Conservation (phyloP, 805 yeast genomes). For the Torulaspora delbrueckii region DNA sequence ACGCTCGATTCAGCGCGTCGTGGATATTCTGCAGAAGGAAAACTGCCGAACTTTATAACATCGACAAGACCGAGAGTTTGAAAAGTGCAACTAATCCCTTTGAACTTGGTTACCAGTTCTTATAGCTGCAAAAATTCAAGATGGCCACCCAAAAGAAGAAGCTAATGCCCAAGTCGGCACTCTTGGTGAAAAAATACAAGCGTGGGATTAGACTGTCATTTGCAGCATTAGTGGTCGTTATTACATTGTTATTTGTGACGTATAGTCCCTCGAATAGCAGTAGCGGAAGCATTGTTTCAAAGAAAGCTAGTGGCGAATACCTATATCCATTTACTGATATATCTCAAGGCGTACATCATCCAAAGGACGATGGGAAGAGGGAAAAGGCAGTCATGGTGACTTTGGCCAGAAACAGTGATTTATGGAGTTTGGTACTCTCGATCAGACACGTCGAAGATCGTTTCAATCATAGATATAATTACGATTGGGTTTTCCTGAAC, state of each 20-base stretch:
- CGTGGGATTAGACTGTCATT: slow-evolving; percentile 27
- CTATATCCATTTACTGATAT: slow-evolving; percentile 31
- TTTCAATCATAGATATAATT: slow-evolving; percentile 56
- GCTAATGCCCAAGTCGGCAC: slow-evolving; percentile 31
- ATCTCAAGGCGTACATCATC: slow-evolving; percentile 30
- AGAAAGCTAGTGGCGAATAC: slow-evolving; percentile 10
- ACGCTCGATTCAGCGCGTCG: neutral
- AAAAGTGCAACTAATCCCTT: too few species aligned
- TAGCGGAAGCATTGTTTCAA: neutral
- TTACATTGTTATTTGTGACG: slow-evolving; percentile 18
- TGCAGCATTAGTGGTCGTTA: slow-evolving; percentile 20
- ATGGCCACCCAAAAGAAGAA: slow-evolving; percentile 25
- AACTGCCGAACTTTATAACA: neutral
- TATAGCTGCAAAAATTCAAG: slow-evolving; percentile 3
- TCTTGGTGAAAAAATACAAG: slow-evolving; percentile 28
- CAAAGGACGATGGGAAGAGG: slow-evolving; percentile 33
- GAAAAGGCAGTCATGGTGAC: slow-evolving; percentile 66
- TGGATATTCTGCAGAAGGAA: neutral
- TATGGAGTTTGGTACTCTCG: slow-evolving; percentile 52
- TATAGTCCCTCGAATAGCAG: slow-evolving; percentile 5
- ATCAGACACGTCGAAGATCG: slow-evolving; percentile 61
- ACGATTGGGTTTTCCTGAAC: slow-evolving; percentile 78
- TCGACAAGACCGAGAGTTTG: neutral
- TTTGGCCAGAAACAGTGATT: slow-evolving; percentile 63
- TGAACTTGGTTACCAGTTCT: too few species aligned